phyloP scores from a whole-genome alignment of 1,284 basidiomycete genomes.

The Puccinia horiana region DNA sequence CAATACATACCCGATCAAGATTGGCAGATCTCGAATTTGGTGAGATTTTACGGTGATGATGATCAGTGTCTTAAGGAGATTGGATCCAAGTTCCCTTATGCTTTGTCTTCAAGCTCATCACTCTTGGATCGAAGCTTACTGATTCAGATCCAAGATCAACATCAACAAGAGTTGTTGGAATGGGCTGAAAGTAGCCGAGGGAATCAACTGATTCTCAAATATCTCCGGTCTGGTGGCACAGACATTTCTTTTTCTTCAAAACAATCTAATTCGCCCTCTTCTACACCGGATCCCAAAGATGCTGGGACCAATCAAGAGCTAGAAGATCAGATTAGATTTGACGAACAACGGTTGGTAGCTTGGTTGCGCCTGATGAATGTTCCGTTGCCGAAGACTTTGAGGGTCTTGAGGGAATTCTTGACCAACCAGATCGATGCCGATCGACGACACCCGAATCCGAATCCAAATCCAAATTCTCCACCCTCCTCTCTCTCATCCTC shows the following conservation, averaged over 20 bases:
- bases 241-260: not conserved
- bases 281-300: not conserved
- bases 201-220: constrained; percentile 11
- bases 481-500: not conserved
- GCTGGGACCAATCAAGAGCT: not conserved
- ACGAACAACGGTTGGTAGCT: constrained; percentile 14
- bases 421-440: constrained; percentile 7
- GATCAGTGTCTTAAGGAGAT: constrained; percentile 19
- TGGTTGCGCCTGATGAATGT: constrained; percentile 31
- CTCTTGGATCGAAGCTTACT: constrained; percentile 30
- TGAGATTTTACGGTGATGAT: constrained; percentile 29
- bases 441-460: not conserved
- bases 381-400: constrained; percentile 35
- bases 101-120: constrained; percentile 2
- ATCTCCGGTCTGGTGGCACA: constrained; percentile 12
- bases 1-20: constrained; percentile 4
- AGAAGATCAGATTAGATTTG: not conserved
- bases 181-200: constrained; percentile 22
- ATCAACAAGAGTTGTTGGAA: constrained; percentile 1
- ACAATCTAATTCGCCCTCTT: not conserved
- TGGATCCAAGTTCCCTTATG: not conserved
- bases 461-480: not conserved
- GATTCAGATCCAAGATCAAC: constrained; percentile 6
- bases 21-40: constrained; percentile 36
- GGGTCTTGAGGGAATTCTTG: constrained; percentile 21